Conservation (phyloP, 306 rosid species). For the Quillaja saponaria region DNA sequence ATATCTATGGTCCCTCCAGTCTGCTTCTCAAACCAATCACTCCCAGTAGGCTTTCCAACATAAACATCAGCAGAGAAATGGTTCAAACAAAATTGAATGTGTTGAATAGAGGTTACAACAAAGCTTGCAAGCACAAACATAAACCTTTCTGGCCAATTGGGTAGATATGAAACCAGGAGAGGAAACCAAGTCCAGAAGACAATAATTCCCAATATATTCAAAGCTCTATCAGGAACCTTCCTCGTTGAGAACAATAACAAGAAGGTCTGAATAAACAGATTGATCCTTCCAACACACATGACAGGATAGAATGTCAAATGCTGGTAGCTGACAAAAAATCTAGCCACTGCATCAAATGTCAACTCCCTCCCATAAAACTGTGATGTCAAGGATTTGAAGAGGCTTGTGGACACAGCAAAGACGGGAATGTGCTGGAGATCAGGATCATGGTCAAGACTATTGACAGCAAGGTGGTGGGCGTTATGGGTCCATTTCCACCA, state of each 20-base stretch:
- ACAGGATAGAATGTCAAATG: conserved; percentile 78
- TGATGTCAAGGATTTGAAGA: conserved; percentile 60
- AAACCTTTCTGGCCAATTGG: conserved; percentile 71
- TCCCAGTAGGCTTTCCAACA: conserved; percentile 62
- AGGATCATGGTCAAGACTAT: conserved; percentile 83
- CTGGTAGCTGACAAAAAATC: conserved; percentile 72
- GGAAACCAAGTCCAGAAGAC: conserved; percentile 92
- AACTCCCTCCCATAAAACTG: conserved; percentile 65
- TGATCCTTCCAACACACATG: conserved; percentile 62
- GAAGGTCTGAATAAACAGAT: conserved; percentile 66
- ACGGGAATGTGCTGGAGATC: conserved; percentile 88
- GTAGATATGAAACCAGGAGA: conserved; percentile 57
- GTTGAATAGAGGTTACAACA: conserved; percentile 61
- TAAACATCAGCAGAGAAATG: conserved; percentile 69
- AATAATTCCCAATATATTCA: conserved; percentile 58
- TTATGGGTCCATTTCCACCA: conserved; percentile 99
- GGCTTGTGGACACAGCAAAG: conserved; percentile 63
- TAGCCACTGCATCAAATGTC: conserved; percentile 63
- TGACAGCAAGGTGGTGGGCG: conserved; percentile 82
- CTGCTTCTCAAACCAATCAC: conserved; percentile 79
- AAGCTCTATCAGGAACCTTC: conserved; percentile 54
- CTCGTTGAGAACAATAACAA: conserved; percentile 53
- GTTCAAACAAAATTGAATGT: conserved; percentile 68
- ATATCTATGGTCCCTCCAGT: conserved; percentile 66
- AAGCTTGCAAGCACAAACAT: conserved; percentile 67